These are phyloP conservation scores for Begonia peltatifolia DNA, from an alignment of 306 rosid genomes.

Conservation along the genomic window DNA sequence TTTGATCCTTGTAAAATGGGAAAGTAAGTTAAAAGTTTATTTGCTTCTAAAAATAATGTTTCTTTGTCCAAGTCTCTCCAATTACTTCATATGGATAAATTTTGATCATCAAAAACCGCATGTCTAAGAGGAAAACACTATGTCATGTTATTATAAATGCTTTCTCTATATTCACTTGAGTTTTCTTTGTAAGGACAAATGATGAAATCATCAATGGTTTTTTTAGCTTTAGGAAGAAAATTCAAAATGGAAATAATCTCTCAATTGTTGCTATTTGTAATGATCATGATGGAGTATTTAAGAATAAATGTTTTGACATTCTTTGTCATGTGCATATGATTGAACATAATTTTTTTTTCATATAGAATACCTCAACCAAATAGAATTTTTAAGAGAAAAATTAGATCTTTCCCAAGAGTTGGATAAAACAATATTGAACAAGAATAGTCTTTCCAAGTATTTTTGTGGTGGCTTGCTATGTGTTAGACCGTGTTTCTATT, in stretches of 20 bases:
- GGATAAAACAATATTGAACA: no score
- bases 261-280: no score
- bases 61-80: neutral
- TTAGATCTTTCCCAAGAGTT: no score
- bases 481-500: no score
- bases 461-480: no score
- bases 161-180: neutral
- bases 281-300: no score
- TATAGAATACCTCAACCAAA: no score
- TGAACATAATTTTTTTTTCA: no score
- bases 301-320: no score
- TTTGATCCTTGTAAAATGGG: constrained; percentile 5
- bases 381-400: no score
- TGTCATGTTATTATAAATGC: constrained; percentile 2
- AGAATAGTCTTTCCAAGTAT: no score
- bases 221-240: neutral
- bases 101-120: neutral
- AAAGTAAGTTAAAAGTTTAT: neutral
- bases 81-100: neutral
- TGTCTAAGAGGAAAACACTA: neutral
- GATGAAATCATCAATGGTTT: neutral
- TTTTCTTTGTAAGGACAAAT: neutral
- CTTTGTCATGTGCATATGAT: no score
- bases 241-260: neutral
- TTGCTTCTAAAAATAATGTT: neutral